Evolutionary conservation across 306 rosid genomes (phyloP), one percentile per base, ranked within the genome.

Genomic region (Casuarina equisetifolia): DNA sequence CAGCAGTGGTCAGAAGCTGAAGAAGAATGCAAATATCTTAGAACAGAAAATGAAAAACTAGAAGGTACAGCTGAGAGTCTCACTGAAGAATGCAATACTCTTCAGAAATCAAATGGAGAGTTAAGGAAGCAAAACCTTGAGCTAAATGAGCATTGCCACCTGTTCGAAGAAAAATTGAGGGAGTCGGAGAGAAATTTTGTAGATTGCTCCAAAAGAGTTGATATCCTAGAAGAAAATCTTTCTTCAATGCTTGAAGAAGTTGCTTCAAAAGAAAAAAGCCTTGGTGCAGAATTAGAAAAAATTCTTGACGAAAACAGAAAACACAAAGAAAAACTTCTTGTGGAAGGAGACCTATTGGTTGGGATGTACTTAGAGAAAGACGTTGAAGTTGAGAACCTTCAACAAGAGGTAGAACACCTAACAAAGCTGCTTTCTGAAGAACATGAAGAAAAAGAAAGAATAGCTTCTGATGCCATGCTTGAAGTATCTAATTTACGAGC

Each of bases 321-420:
- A 44, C 80, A 82, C 42, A 76, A 76, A 45, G 80, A 82, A 79
- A 86, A 86, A 78, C 81, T 86, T 69, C 53, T 39, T 61, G 16
- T 46, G 78, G 82, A 59, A 36, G 82, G 89, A 74, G 81, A 76
- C 85, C 76, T 84, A 78, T 80, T 85, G 69, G 77, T 79, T 77
- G 86, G 85, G 84, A 54, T 85, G 83, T 83, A 84, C 35, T 40
- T 69, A 79, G 90, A 87, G 88, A 91, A 81, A 77, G 70, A 80
- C 42, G 84, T 53, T 40, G 92, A 87, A 81, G 81, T 74, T 69
- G 83, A 80, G 73, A 86, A 76, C 80, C 91, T 85, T 63, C 70
- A 89, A 83, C 80, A 76, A 81, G 85, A 74, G 78, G 71, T 84
- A 62, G 84, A 70, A 63, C 82, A 85, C 57, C 89, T 90, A 63